A percentile compares a stretch with the other conserved stretches of the same genome.
Conservation (phyloP, 1,284 basidiomycete genomes). For the Omphalotus olearius region DNA sequence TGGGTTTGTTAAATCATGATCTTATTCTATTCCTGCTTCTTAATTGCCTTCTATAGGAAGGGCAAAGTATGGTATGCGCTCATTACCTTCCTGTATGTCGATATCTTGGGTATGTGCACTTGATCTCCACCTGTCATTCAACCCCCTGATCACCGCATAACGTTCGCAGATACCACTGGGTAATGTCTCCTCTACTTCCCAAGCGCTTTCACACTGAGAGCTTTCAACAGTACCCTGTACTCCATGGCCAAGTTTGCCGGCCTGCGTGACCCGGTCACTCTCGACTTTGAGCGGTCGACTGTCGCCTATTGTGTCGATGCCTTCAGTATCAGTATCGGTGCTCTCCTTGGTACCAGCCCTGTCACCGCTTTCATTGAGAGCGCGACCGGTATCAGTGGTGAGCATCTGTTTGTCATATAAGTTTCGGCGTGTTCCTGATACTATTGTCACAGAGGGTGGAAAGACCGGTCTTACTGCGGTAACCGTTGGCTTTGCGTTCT, state of each 20-base stretch:
- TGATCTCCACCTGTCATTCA: background rate
- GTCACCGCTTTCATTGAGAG: slow-evolving; percentile 88
- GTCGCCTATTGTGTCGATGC: slow-evolving; percentile 85
- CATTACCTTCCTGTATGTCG: slow-evolving; percentile 86
- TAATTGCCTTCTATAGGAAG: slow-evolving; percentile 34
- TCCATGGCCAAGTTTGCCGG: slow-evolving; percentile 94
- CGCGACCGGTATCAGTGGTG: slow-evolving; percentile 71
- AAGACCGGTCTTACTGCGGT: slow-evolving; percentile 85
- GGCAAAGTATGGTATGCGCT: slow-evolving; percentile 86
- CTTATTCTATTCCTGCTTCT: slow-evolving; percentile 6
- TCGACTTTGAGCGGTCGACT: slow-evolving; percentile 86
- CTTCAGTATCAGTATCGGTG: slow-evolving; percentile 77
- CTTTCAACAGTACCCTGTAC: slow-evolving; percentile 67
- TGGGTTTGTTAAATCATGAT: slow-evolving; percentile 21
- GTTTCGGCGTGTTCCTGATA: background rate
- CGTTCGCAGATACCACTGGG: slow-evolving; percentile 37
- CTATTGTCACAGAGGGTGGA: slow-evolving; percentile 66
- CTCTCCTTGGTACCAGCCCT: slow-evolving; percentile 82
- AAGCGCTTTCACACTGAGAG: background rate
- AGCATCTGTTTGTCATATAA: slow-evolving; percentile 16
- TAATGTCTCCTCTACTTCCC: slow-evolving; percentile 12
- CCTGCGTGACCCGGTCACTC: slow-evolving; percentile 77
- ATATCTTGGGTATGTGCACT: slow-evolving; percentile 59
- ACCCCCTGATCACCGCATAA: background rate
- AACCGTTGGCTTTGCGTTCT: slow-evolving; percentile 75